Base-by-base conservation (phyloP, 1,284 basidiomycete species). In the Gymnopus androsaceus region DNA sequence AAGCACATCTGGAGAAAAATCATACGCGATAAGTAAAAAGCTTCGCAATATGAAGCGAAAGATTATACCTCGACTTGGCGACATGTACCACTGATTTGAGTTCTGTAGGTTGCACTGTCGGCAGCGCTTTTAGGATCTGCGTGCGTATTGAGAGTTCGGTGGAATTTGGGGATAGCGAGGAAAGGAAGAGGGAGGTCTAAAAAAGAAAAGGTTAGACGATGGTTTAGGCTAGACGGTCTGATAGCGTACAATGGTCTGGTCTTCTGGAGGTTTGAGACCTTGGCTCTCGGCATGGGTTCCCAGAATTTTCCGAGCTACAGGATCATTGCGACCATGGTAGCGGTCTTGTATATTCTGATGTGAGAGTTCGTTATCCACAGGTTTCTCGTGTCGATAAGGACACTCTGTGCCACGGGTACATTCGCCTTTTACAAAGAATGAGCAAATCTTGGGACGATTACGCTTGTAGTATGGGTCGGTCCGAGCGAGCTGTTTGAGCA, bases 391-490 rank as follows among this genome's bases (percentile, higher is more conserved):
- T 61, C 92, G 80, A 74, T 94, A 99, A 0, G 97, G 97, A 71
- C 97, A 99, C 57, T 93, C 94, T 23, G 79, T 76, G 5, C 97
- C 97, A 37, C 97, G 83, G 38, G 82, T 94, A 69, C 97, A 99
- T 57, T 94, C 90, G 0, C 97, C 97, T 73, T 98, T 98, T 40
- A 84, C 89, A 67, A 90, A 99, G 79, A 99, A 98, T 1, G 93
- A 94, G 70, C 97, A 99, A 8, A 97, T 71, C 63, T 98, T 92
- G 46, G 96, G 93, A 55, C 92, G 78, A 73, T 99, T 98, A 51
- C 95, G 87, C 73, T 98, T 98, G 78, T 98, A 99, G 68, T 94
- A 93, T 0, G 96, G 95, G 66, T 98, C 95, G 30, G 91, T 92
- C 61, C 94, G 83, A 12, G 96, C 95, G 15, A 99, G 77, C 62